Conservation (phyloP, 768 basidiomycete species). For the Galerina sulciceps region DNA sequence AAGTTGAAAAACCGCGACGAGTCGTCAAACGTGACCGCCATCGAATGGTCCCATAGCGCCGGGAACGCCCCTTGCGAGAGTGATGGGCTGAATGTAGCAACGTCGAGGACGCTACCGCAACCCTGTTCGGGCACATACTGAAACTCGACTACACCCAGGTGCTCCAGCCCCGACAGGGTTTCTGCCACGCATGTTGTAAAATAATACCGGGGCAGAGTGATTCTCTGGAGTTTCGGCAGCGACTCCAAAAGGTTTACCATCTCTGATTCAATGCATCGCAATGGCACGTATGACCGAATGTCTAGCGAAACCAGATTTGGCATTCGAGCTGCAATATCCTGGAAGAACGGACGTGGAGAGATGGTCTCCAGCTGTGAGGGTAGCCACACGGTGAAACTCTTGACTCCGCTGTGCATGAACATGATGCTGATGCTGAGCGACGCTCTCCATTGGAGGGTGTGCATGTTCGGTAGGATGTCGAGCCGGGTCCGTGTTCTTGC, state of each 20-base stretch:
- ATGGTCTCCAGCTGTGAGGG: slow-evolving; percentile 20
- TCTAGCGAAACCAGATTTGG: slow-evolving; percentile 52
- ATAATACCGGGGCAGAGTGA: slow-evolving; percentile 57
- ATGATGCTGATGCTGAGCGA: slow-evolving; percentile 39
- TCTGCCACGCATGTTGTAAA: slow-evolving; percentile 52
- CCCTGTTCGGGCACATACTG: slow-evolving; percentile 55
- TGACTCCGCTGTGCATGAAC: slow-evolving; percentile 63
- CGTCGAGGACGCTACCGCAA: slow-evolving; percentile 46
- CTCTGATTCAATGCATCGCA: slow-evolving; percentile 43
- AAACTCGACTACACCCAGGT: slow-evolving; percentile 56
- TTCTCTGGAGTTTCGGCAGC: slow-evolving; percentile 47
- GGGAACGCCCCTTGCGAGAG: slow-evolving; percentile 57
- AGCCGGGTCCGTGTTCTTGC: slow-evolving; percentile 57
- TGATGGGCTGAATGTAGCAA: slow-evolving; percentile 44
- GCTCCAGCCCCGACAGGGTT: slow-evolving; percentile 43
- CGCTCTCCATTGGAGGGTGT: slow-evolving; percentile 52
- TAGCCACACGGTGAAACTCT: slow-evolving; percentile 34
- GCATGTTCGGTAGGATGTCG: slow-evolving; percentile 59
- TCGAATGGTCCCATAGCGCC: slow-evolving; percentile 52
- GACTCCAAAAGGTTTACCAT: slow-evolving; percentile 41
- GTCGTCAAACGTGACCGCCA: slow-evolving; percentile 49
- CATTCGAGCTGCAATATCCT: slow-evolving; percentile 50
- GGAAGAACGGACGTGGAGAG: slow-evolving; percentile 29
- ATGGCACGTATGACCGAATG: slow-evolving; percentile 46
- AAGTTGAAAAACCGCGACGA: slow-evolving; percentile 47